Conservation (phyloP, 2,329 filamentous ascomycete genomes). For the Diaporthe australafricana region DNA sequence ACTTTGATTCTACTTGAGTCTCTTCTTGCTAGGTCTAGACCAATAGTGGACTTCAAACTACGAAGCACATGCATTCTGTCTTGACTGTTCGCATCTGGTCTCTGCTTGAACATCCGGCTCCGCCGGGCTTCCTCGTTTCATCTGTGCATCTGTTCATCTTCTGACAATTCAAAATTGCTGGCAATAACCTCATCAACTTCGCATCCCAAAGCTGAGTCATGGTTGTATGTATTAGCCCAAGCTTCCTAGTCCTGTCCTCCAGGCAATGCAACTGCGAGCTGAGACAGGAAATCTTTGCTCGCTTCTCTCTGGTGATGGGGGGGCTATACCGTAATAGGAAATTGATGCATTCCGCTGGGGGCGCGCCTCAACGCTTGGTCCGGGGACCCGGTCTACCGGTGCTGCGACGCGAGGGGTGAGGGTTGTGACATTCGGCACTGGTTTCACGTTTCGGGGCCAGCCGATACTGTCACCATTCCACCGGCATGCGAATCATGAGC, state of each 20-base stretch:
- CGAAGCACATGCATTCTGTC: not conserved
- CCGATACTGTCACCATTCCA: not conserved
- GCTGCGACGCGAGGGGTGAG: constrained; percentile 3
- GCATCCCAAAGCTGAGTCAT: not conserved
- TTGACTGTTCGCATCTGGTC: not conserved
- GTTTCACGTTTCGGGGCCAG: constrained; percentile 26
- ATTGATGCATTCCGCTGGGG: constrained; percentile 1
- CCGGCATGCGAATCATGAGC: not conserved
- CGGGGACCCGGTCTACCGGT: constrained; percentile 10
- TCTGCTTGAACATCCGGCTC: not conserved
- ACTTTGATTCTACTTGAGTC: too few species aligned
- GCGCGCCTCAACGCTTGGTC: not conserved
- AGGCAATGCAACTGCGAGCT: not conserved
- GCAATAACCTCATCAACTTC: not conserved
- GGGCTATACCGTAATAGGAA: constrained; percentile 1
- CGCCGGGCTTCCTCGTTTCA: not conserved
- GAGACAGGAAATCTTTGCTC: not conserved
- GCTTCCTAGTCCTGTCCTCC: not conserved
- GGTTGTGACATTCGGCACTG: not conserved
- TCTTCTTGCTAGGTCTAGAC: too few species aligned
- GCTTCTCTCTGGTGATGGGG: not conserved
- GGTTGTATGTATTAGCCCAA: not conserved
- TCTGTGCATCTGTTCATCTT: not conserved
- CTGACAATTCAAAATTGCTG: not conserved
- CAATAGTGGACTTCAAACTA: not conserved